Conservation (phyloP, 495 filamentous ascomycete species). For the Hypoxylon perforatum region DNA sequence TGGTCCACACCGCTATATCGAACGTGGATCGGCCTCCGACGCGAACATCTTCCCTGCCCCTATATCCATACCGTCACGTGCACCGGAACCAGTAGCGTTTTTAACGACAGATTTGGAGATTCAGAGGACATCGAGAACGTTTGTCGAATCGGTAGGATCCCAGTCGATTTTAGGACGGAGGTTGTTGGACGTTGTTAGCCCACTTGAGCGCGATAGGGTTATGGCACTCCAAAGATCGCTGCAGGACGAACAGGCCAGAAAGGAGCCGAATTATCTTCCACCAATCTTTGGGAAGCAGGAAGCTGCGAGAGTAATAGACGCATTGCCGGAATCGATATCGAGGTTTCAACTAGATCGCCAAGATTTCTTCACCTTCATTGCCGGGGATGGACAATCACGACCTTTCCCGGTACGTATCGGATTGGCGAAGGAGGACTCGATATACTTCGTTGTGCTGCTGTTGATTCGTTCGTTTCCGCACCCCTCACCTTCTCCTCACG, state of each 20-base stretch:
- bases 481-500: conserved; percentile 59
- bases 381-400: conserved; percentile 57
- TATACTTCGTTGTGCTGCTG: conserved; percentile 63
- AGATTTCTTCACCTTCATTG: conserved; percentile 62
- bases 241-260: conserved; percentile 61
- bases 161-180: conserved; percentile 52
- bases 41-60: conserved; percentile 60
- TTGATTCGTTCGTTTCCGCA: conserved; percentile 52
- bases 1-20: conserved; percentile 57
- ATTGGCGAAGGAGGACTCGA: conserved; percentile 62
- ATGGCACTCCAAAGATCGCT: conserved; percentile 56
- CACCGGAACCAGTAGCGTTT: conserved; percentile 62
- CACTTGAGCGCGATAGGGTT: conserved; percentile 62
- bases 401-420: conserved; percentile 57
- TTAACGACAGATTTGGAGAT: conserved; percentile 66
- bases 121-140: conserved; percentile 62
- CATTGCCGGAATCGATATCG: conserved; percentile 58
- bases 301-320: conserved; percentile 60
- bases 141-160: conserved; percentile 61
- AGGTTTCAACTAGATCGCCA: conserved; percentile 57
- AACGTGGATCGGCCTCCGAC: conserved; percentile 55
- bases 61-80: conserved; percentile 53
- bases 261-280: conserved; percentile 66
- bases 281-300: conserved; percentile 62
- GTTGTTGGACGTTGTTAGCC: conserved; percentile 60